Evolutionary conservation across 2,329 filamentous ascomycete species (phyloP).

Genomic region (Pyricularia sp.): DNA sequence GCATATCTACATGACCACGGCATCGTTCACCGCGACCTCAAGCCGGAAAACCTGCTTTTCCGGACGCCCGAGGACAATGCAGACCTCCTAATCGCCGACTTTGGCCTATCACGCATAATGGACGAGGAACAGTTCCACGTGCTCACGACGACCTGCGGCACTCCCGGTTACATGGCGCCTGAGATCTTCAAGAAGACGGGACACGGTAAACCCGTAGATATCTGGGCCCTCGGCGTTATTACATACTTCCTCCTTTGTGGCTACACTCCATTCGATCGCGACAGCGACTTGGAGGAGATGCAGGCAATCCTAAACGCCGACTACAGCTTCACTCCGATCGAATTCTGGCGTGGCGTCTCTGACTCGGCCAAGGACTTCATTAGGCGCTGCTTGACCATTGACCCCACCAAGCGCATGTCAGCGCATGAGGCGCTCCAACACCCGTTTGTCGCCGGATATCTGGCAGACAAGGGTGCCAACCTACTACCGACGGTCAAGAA

Average conservation of each 20-base stretch:
- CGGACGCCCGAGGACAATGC: slow-evolving; percentile 95
- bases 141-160: slow-evolving; percentile 92
- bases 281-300: slow-evolving; percentile 98
- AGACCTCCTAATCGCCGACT: slow-evolving; percentile 92
- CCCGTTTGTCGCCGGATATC: slow-evolving; percentile 46
- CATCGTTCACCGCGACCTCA: slow-evolving; percentile 94
- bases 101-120: slow-evolving; percentile 93
- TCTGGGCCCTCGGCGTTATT: slow-evolving; percentile 97
- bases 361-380: slow-evolving; percentile 83
- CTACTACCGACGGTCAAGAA: slow-evolving; percentile 57
- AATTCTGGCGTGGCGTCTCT: slow-evolving; percentile 95
- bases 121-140: slow-evolving; percentile 98
- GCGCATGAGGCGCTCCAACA: slow-evolving; percentile 65
- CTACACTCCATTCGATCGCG: slow-evolving; percentile 95
- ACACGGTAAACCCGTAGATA: slow-evolving; percentile 93
- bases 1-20: slow-evolving; percentile 97
- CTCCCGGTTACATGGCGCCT: slow-evolving; percentile 96
- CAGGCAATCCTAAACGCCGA: slow-evolving; percentile 94
- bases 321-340: slow-evolving; percentile 85
- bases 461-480: slow-evolving; percentile 42
- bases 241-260: slow-evolving; percentile 97
- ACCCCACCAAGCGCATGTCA: slow-evolving; percentile 77
- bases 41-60: slow-evolving; percentile 94
- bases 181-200: slow-evolving; percentile 99
- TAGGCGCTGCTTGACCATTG: slow-evolving; percentile 78